Conservation (phyloP, 345 rosid genomes). For the Populus alba region DNA sequence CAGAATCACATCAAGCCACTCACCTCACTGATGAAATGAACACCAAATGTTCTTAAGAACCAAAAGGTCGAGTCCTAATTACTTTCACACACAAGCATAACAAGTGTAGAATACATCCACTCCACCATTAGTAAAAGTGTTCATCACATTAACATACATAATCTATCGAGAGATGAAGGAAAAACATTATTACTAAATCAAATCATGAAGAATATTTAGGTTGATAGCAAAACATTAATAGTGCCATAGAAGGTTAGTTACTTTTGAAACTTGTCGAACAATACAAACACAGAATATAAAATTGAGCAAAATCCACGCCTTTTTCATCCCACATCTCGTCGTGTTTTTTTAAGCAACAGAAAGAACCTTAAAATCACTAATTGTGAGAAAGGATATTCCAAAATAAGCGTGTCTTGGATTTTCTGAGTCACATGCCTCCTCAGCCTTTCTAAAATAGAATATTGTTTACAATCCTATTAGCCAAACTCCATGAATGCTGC, state of each 20-base stretch:
- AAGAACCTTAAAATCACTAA: background rate
- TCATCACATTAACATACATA: background rate
- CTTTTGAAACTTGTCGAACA: background rate
- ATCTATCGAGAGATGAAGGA: background rate
- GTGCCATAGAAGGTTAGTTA: background rate
- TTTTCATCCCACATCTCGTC: background rate
- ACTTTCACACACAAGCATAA: background rate
- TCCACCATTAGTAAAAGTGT: background rate
- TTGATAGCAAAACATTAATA: background rate
- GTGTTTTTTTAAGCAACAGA: background rate
- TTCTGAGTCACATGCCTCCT: background rate
- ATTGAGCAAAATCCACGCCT: background rate
- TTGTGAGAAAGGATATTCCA: background rate
- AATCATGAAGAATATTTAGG: background rate
- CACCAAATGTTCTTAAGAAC: background rate
- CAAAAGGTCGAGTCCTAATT: background rate
- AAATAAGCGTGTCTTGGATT: background rate
- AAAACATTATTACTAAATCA: background rate
- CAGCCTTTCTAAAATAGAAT: background rate
- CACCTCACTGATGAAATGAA: background rate
- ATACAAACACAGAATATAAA: background rate
- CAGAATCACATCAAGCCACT: background rate
- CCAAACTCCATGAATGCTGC: background rate
- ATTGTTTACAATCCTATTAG: background rate
- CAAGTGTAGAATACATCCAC: background rate